Evolutionary conservation across 2,329 filamentous ascomycete species (phyloP), one percentile per base, ranked within the genome.

Genomic region (Arthrobotrys musiformis): DNA sequence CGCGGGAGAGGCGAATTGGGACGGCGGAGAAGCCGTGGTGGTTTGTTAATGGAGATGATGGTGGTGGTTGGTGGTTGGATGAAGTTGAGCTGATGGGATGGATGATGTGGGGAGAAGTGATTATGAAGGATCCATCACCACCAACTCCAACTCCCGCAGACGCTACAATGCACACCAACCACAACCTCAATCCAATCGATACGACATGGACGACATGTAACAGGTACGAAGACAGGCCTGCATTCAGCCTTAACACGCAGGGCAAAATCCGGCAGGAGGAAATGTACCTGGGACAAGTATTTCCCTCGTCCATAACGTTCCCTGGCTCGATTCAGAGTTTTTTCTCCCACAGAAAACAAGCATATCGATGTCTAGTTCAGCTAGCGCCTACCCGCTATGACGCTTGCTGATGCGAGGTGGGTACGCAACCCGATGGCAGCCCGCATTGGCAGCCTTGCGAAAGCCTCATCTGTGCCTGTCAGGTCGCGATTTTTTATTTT

Each of bases 381-480:
- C 69, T 73, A 73, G 69, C 69, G 69, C 42, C 50, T 73, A 61
- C 52, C 48, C 69, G 69, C 60, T 73, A 73, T 73, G 69, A 73
- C 69, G 69, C 69, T 73, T 56, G 58, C 66, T 70, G 66, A 60
- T 69, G 64, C 64, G 50, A 58, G 42, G 67, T 61, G 67, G 67
- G 67, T 70, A 70, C 67, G 67, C 67, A 70, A 62, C 64, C 64
- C 52, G 52, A 60, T 48, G 40, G 37, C 17, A 26, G 50, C 42
- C 66, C 66, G 68, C 69, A 66, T 73, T 66, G 69, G 69, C 60
- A 73, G 69, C 69, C 69, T 73, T 73, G 69, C 48, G 69, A 44
- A 67, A 60, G 69, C 69, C 69, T 73, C 69, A 73, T 73, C 60
- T 63, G 60, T 61, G 68, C 68, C 68, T 72, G 68, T 35, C 40